Base-by-base conservation (phyloP, 2,329 filamentous ascomycete genomes). In the Westerdykella ornata region DNA sequence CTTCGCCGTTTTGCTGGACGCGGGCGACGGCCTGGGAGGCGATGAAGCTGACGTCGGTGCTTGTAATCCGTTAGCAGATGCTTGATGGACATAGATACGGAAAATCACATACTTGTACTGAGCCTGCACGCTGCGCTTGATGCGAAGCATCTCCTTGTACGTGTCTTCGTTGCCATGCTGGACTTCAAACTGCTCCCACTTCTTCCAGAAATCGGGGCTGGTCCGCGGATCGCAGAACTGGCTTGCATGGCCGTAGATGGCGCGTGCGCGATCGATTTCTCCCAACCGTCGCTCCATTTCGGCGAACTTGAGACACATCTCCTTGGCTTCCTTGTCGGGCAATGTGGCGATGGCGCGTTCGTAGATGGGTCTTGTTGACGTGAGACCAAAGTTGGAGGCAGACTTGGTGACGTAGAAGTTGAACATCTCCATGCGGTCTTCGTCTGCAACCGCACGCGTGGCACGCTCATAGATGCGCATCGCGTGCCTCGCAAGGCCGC, bases 321-420 rank as follows among this genome's bases (percentile, higher is more conserved):
- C 86, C 61, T 89, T 88, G 5, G 90, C 92, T 67, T 97, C 92
- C 47, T 76, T 79, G 66, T 98, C 92, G 0, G 94, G 90, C 28
- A 98, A 74, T n/a, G 88, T 85, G 9, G 87, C 82, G 52, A 98
- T 95, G 29, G 92, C 90, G 42, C 89, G 82, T 69, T 98, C 92
- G 72, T 98, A 98, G 55, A 98, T 98, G 1, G 88, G 84, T 38
- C 92, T 75, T 3, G 92, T 96, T 0, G 92, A 97, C 0, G 92
- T 89, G 38, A 98, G 78, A 22, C 94, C 92, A 59, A 98, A 98
- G 68, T 98, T 98, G 15, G 88, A 94, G 1, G 92, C 92, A 0
- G 89, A 96, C 66, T 98, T 97, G 44, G 90, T 97, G 62, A 98
- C 96, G 72, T 98, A 98, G 63, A 97, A 95, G 66, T 95, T 92